Base-by-base conservation (phyloP, 73 alveolate species). In the Urostyla sp. region DNA sequence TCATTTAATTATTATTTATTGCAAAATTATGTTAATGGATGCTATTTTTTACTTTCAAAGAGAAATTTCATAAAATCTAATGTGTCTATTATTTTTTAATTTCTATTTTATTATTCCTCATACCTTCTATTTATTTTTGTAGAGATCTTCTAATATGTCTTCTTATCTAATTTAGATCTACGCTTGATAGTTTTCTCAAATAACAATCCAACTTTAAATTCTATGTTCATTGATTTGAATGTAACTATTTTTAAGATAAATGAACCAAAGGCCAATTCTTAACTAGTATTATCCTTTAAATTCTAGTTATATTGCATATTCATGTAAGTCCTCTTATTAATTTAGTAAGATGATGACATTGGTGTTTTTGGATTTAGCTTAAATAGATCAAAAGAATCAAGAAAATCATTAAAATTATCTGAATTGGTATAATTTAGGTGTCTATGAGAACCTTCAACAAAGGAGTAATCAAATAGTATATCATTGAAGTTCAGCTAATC, bases 121-220 rank as follows among this genome's bases (percentile, higher is more conserved):
- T 63, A 63, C 44, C 45, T 36, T 7, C 79, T 34, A 43, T 63
- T 63, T 10, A 63, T 26, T 43, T 63, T 63, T 1, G 49, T 20
- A 10, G 58, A 38, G 6, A 63, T 15, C 23, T 28, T 63, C 60
- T 8, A 11, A 43, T 43, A 63, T 37, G 79, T 40, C 23, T 63
- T 63, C 60, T 63, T 63, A 18, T 63, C 79, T 18, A 63, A 24
- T 50, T 38, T 63, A 24, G 37, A 32, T 48, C 44, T 63, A 21
- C 79, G n/a, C 53, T 63, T 63, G 44, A 63, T 44, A 63, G 37
- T 63, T 43, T 63, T 63, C 45, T 63, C 79, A 63, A 63, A 63
- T 1, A 63, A 21, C 7, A 63, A 38, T 3, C 57, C 60, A 2
- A 63, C 44, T 24, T 63, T 63, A 48, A 21, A 63, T 31, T 63